phyloP scores from a whole-genome alignment of 257 asterid genomes.

The Eustoma russellianum region DNA sequence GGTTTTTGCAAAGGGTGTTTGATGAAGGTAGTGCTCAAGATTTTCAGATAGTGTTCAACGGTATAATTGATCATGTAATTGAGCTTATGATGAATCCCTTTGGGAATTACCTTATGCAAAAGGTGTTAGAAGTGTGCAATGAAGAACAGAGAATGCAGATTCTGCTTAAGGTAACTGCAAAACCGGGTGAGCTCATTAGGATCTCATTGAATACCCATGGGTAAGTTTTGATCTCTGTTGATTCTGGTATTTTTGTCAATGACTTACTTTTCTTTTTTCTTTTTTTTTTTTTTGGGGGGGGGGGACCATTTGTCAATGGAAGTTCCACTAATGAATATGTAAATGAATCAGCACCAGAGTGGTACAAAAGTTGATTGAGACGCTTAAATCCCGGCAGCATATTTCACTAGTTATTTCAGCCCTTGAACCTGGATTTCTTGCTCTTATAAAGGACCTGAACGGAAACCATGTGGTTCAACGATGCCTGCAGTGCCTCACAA shows the following conservation, averaged over 20 bases:
- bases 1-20: slow-evolving; percentile 76
- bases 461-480: slow-evolving; percentile 88
- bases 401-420: slow-evolving; percentile 55
- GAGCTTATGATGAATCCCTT: slow-evolving; percentile 93
- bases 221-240: slow-evolving; percentile 25
- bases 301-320: background rate
- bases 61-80: slow-evolving; percentile 59
- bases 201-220: slow-evolving; percentile 89
- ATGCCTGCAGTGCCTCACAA: slow-evolving; percentile 77
- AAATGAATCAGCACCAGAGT: slow-evolving; percentile 72
- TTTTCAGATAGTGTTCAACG: slow-evolving; percentile 57
- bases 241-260: no score
- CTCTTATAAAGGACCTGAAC: slow-evolving; percentile 73
- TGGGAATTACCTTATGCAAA: slow-evolving; percentile 96
- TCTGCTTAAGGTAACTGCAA: slow-evolving; percentile 55
- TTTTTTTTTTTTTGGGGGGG: background rate
- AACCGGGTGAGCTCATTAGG: slow-evolving; percentile 68
- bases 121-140: slow-evolving; percentile 73
- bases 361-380: slow-evolving; percentile 91
- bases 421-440: slow-evolving; percentile 85
- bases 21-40: slow-evolving; percentile 70
- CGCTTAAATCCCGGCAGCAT: slow-evolving; percentile 63
- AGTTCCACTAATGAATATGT: slow-evolving; percentile 1
- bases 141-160: slow-evolving; percentile 82
- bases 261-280: background rate